Conservation (phyloP, 164 flowering plant genomes). For the Dillenia suffruticosa region DNA sequence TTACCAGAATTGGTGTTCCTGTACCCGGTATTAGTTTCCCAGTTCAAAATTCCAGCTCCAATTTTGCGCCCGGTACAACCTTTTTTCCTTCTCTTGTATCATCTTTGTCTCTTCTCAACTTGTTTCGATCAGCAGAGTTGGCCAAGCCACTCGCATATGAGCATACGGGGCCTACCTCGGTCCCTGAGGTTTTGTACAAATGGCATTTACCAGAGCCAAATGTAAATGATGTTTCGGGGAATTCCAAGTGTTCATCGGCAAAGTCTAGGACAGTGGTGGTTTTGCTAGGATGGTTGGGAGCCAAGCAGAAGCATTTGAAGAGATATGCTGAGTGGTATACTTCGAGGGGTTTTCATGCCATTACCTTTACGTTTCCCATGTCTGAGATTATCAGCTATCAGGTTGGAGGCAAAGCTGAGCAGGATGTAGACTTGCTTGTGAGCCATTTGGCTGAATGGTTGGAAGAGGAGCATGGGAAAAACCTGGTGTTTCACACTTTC, state of each 20-base stretch:
- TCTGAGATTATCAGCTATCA: constrained; percentile 75
- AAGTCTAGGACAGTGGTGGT: constrained; percentile 85
- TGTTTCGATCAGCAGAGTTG: constrained; percentile 62
- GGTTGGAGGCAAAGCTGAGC: constrained; percentile 89
- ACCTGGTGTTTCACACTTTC: constrained; percentile 82
- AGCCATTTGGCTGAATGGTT: constrained; percentile 87
- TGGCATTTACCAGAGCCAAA: constrained; percentile 85
- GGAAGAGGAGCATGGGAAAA: constrained; percentile 77
- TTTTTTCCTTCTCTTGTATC: constrained; percentile 23
- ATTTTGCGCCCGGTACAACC: constrained; percentile 7
- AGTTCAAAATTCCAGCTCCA: constrained; percentile 15
- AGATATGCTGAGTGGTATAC: constrained; percentile 96
- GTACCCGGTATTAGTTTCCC: constrained; percentile 36
- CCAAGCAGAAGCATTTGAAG: constrained; percentile 91
- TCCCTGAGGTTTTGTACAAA: constrained; percentile 64
- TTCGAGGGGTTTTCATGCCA: constrained; percentile 86
- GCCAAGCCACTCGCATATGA: constrained; percentile 31
- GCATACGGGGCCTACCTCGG: constrained; percentile 15
- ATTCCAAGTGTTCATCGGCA: constrained; percentile 53
- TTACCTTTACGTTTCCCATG: constrained; percentile 96
- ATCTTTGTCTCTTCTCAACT: constrained; percentile 32
- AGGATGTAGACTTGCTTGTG: constrained; percentile 71
- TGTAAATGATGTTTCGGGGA: constrained; percentile 30
- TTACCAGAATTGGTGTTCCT: constrained; percentile 41
- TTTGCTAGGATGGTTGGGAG: constrained; percentile 97